Evolutionary conservation across 148 eudicot genomes (phyloP).

Genomic region (Rhododendron simsii): DNA sequence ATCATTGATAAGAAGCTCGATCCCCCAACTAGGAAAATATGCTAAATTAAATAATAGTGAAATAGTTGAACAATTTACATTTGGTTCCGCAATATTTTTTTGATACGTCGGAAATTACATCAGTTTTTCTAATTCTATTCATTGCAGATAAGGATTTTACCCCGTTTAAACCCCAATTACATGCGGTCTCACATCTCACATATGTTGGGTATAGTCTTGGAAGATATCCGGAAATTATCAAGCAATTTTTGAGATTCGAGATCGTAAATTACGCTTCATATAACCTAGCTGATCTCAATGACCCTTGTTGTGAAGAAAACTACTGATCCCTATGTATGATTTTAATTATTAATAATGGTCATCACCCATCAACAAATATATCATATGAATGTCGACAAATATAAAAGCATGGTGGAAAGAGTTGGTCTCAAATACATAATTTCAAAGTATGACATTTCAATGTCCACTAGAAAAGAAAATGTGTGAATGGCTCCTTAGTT

Average conservation of each 20-base stretch:
- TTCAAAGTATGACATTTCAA: not conserved
- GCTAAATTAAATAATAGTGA: not conserved
- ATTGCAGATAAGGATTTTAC: not conserved
- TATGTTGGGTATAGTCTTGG: not conserved
- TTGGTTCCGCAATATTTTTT: not conserved
- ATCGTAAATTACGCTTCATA: not conserved
- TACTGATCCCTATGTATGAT: not conserved
- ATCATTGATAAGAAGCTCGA: not conserved
- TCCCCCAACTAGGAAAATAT: not conserved
- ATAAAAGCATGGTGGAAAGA: not conserved
- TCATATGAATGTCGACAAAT: not conserved
- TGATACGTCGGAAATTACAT: not conserved
- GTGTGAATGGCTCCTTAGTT: not conserved
- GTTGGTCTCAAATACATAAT: not conserved
- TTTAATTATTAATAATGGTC: not conserved
- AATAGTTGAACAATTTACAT: not conserved
- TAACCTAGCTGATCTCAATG: not conserved
- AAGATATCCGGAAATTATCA: not conserved
- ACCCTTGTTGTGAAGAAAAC: no score
- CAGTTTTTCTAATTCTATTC: not conserved
- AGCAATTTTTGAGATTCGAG: not conserved
- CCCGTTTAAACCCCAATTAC: not conserved
- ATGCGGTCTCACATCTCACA: not conserved
- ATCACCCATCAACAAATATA: not conserved
- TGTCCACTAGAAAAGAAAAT: not conserved